Evolutionary conservation across 192 early-diverging fungal genomes (phyloP), one percentile per base, ranked within the genome.

Genomic region (Entomortierella lignicola): DNA sequence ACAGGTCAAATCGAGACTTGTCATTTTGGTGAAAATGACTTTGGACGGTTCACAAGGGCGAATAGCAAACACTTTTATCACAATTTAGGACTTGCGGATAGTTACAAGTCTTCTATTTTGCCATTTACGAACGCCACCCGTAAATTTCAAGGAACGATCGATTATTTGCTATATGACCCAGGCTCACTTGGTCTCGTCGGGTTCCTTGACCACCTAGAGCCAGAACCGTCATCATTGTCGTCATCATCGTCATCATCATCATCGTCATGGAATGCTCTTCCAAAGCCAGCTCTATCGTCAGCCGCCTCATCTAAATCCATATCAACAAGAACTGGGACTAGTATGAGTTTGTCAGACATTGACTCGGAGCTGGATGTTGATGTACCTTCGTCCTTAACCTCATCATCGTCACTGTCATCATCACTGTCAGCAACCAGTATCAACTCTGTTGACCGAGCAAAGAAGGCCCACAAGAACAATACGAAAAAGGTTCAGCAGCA

Each of bases 121-220:
- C 75, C 75, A 7, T 79, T 79, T 47, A 79, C 75, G 25, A 79
- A 79, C 27, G 55, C 68, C 0, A 79, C 75, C 13, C 60, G 68
- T 10, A 55, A 70, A 26, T 79, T 79, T 20, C 61, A 70, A 39
- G 75, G 75, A 23, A 79, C 75, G 20, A 79, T 79, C n/a, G 75
- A 79, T 31, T 79, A 79, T 50, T 30, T 79, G 30, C 58, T 79
- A 0, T 70, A 65, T 26, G 75, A 79, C 17, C 63, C 75, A 1
- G 53, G 56, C 8, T 69, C 75, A 8, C n/a, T 79, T 13, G 56
- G 67, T 37, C 63, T 79, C 8, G 62, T 79, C 17, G 75, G 75
- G 32, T 79, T 70, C 43, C 4, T 79, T 56, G 75, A 79, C 44
- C 75, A 79, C 52, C 55, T 79, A 20, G 72, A 61, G 27, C 13